Conservation (phyloP, 257 asterid genomes). For the Solanum boliviense region DNA sequence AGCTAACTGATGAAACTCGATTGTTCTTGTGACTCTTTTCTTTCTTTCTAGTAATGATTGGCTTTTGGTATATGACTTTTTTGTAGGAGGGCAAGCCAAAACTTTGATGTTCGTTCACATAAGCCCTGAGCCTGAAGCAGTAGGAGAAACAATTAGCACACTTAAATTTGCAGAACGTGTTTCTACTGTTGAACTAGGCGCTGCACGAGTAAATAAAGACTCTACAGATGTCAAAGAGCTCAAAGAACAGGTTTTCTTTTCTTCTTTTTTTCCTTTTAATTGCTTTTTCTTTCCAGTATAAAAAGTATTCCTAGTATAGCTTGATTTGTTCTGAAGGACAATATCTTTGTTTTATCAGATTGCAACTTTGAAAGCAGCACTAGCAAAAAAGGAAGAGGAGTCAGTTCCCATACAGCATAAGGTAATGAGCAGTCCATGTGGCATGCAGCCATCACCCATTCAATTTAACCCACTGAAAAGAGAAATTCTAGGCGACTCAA, state of each 20-base stretch:
- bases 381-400: slow-evolving; percentile 60
- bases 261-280: neutral
- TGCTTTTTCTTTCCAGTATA: neutral
- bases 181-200: slow-evolving; percentile 94
- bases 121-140: slow-evolving; percentile 87
- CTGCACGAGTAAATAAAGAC: slow-evolving; percentile 88
- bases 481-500: slow-evolving; percentile 32
- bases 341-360: slow-evolving; percentile 30
- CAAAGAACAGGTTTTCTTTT: slow-evolving; percentile 60
- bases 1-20: neutral
- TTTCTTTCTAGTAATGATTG: neutral
- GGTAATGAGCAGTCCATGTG: slow-evolving; percentile 48
- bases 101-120: slow-evolving; percentile 95
- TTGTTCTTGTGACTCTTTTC: neutral
- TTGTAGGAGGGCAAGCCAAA: slow-evolving; percentile 93
- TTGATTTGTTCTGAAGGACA: neutral
- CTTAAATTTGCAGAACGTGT: slow-evolving; percentile 99
- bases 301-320: neutral
- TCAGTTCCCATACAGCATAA: slow-evolving; percentile 29
- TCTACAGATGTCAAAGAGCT: slow-evolving; percentile 81
- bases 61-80: neutral
- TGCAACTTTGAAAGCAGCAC: slow-evolving; percentile 70
- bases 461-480: slow-evolving; percentile 31
- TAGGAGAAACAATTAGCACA: slow-evolving; percentile 92
- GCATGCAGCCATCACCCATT: slow-evolving; percentile 28